Conservation (phyloP, 2,329 filamentous ascomycete species). For the Arachnomyces sp. region DNA sequence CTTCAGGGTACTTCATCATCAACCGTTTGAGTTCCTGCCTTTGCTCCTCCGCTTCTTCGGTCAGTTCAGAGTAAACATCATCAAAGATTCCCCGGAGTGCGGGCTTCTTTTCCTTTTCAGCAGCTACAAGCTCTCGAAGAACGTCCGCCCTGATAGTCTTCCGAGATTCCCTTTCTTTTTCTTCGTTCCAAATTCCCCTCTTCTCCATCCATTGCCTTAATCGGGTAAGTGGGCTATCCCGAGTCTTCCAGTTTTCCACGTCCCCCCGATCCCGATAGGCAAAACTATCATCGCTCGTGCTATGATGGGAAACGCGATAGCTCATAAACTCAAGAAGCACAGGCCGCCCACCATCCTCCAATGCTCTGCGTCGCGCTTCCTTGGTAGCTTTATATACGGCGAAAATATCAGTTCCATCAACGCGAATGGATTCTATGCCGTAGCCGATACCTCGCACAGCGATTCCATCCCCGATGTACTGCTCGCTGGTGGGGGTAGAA, state of each 20-base stretch:
- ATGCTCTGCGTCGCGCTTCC: slow-evolving; percentile 67
- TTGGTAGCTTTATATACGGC: slow-evolving; percentile 75
- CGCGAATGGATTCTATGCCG: slow-evolving; percentile 85
- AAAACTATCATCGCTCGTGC: slow-evolving; percentile 93
- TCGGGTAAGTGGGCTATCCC: slow-evolving; percentile 81
- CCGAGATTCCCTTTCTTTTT: slow-evolving; percentile 66
- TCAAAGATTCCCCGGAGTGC: slow-evolving; percentile 58
- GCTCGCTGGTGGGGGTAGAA: slow-evolving; percentile 78
- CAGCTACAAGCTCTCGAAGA: slow-evolving; percentile 73
- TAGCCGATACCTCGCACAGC: slow-evolving; percentile 81
- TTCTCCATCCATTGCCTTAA: slow-evolving; percentile 86
- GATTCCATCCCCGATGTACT: slow-evolving; percentile 87
- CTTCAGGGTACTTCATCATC: slow-evolving; percentile 76
- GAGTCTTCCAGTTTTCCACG: slow-evolving; percentile 86
- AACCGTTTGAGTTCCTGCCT: slow-evolving; percentile 69
- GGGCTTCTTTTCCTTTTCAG: slow-evolving; percentile 49
- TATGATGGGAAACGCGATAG: slow-evolving; percentile 96
- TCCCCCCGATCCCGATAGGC: slow-evolving; percentile 89
- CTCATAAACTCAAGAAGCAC: slow-evolving; percentile 93
- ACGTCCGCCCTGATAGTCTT: slow-evolving; percentile 64
- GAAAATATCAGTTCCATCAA: slow-evolving; percentile 92
- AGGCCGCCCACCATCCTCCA: slow-evolving; percentile 71
- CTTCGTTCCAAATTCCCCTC: slow-evolving; percentile 75
- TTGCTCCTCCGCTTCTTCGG: slow-evolving; percentile 68
- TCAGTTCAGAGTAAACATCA: slow-evolving; percentile 83